These are phyloP conservation scores for Colletotrichum tanaceti DNA, from an alignment of 2,329 filamentous ascomycete species.

Conservation along the genomic window DNA sequence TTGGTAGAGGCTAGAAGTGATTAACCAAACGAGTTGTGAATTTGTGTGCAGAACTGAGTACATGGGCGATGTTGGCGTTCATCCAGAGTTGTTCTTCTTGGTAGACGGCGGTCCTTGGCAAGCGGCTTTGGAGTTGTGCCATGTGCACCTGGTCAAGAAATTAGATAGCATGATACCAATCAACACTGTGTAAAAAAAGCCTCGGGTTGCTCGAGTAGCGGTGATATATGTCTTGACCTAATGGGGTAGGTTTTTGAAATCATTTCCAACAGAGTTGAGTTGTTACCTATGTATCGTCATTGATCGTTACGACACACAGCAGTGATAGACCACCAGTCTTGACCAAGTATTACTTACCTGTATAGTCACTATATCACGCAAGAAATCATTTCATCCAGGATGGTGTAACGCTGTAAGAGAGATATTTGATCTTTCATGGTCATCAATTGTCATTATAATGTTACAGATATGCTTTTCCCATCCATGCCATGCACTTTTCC, in stretches of 20 bases:
- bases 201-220: no score
- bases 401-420: no score
- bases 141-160: neutral
- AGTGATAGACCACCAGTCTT: no score
- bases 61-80: neutral
- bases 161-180: neutral
- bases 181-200: no score
- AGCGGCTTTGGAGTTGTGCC: neutral
- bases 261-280: no score
- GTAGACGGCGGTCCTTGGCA: neutral
- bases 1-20: conserved; percentile 34
- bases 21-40: neutral
- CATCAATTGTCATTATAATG: conserved; percentile 38
- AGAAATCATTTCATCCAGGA: no score
- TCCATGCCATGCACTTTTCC: neutral
- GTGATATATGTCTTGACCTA: no score
- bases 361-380: no score
- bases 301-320: no score
- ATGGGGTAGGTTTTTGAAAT: no score
- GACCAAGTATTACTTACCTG: no score
- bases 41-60: neutral
- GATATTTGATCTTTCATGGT: conserved; percentile 7
- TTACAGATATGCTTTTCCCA: conserved; percentile 22
- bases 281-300: no score
- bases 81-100: accelerated